Evolutionary conservation across 306 rosid genomes (phyloP), one percentile per base, ranked within the genome.

Genomic region (Cucumis cinereus): DNA sequence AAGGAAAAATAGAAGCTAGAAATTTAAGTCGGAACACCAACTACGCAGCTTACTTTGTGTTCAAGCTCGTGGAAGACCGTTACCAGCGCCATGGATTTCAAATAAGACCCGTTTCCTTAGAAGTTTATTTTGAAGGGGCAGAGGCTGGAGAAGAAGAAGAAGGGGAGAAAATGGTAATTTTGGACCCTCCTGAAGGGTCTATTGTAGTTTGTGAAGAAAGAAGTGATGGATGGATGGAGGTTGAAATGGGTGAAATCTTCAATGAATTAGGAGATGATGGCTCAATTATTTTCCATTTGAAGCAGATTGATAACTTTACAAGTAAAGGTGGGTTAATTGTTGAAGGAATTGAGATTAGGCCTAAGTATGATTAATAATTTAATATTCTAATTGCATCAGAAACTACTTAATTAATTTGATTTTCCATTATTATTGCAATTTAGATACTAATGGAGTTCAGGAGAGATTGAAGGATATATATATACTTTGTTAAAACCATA

Each of bases 231-330:
- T 80, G 81, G 83, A 36, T 33, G 83, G 84, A 84, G 23, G 26
- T 70, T 30, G 81, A 79, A 69, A 81, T 84, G 81, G 85, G 83
- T 1, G 79, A 84, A 22, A 55, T 81, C 85, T 79, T 75, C 68
- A 56, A 55, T 41, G 79, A 75, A 40, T 5, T n/a, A 28, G 87
- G 85, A 38, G 81, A 79, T 2, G 58, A 81, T 38, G 83, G 77
- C 7, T 3, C 38, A 0, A 71, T 79, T 20, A 26, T 62, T 10
- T 84, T 62, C 24, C 23, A 61, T 13, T 45, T 81, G 16, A 74
- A 16, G 30, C 61, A 67, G 73, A 41, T 75, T 14, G 13, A 17
- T 36, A 0, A 5, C 7, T 20, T 6, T 16, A 40, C 1, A 12
- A 0, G 1, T 2, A 71, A 79, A 47, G 2, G 35, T 13, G 81